Base-by-base conservation (phyloP, 164 flowering plant genomes). In the Liquidambar formosana region DNA sequence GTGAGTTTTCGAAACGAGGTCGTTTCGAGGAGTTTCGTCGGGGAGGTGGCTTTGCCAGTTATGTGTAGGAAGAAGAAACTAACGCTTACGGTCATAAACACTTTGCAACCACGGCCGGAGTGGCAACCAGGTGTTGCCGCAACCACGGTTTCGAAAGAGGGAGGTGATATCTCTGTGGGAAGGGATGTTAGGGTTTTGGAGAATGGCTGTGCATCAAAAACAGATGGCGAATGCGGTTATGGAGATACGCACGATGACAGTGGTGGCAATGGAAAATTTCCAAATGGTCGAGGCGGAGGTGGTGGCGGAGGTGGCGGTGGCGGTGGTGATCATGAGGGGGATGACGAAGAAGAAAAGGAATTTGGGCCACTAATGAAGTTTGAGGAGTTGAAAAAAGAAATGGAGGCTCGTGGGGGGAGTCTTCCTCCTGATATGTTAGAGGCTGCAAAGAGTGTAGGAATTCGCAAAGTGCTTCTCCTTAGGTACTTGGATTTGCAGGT, bases 401-500 rank as follows among this genome's bases (percentile, higher is more conserved):
- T 77, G 2, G 84, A 90, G 72, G 83, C 83, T 46, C 81, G 85
- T 15, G 94, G 98, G 14, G 94, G 79, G 5, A 81, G 51, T 53
- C 90, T 93, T 75, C 98, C 98, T 22, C 63, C 71, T 0, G 97
- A 91, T 78, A 89, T 93, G 96, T 65, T 94, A n/a, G 89, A 90
- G 79, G 97, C 98, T 27, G 97, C 98, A 0, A 88, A 88, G 75
- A 78, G 75, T 26, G 67, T 68, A 10, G 98, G 97, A n/a, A 80
- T 94, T 58, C 86, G 96, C 19, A 70, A 77, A 68, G 60, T 89
- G 61, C 77, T 94, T 74, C 90, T 92, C 23, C 74, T 70, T 49
- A 73, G 97, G 62, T 92, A 90, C 69, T 76, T 94, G 77, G 94
- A 94, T 72, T 82, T 89, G 82, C 93, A 92, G 96, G 98, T 94